Percentiles rank a stretch among this genome's conserved stretches.
These are phyloP conservation scores for Hypoxylon crocopeplum DNA, from an alignment of 495 filamentous ascomycete genomes.

Conservation along the genomic window DNA sequence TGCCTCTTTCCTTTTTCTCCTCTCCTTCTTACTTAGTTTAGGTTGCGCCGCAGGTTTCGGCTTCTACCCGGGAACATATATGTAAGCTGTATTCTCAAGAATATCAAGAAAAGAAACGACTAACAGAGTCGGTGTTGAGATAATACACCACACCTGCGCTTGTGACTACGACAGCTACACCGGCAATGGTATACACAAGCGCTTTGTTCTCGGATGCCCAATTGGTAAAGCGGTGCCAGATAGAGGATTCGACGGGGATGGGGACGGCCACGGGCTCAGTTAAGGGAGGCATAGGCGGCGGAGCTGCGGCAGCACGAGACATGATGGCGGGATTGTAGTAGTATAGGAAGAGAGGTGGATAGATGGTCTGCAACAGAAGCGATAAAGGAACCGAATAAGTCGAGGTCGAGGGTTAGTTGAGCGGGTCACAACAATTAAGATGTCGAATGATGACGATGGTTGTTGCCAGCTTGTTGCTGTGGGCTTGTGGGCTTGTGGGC, in stretches of 20 bases:
- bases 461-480: no score
- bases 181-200: conserved; percentile 92
- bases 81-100: conserved; percentile 1
- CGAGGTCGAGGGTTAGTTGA: no score
- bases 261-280: conserved; percentile 47
- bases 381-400: background rate
- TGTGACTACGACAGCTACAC: conserved; percentile 88
- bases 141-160: conserved; percentile 93
- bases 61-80: conserved; percentile 17
- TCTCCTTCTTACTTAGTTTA: conserved; percentile 61
- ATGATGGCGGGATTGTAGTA: conserved; percentile 34
- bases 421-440: no score
- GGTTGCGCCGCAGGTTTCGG: conserved; percentile 43
- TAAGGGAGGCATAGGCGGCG: conserved; percentile 47
- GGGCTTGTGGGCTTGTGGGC: no score
- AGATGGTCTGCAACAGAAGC: conserved; percentile 1
- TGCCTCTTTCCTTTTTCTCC: conserved; percentile 74
- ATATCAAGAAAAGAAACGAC: conserved; percentile 32
- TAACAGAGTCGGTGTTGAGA: conserved; percentile 60
- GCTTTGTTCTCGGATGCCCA: conserved; percentile 97
- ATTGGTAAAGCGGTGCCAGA: conserved; percentile 87
- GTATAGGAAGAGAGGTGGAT: background rate
- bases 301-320: conserved; percentile 51
- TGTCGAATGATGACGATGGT: no score
- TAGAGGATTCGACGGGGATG: conserved; percentile 62